A percentile compares a stretch with the other conserved stretches of the same genome.
Conservation (phyloP, 2,329 filamentous ascomycete genomes). For the Fusarium gaditjirri region DNA sequence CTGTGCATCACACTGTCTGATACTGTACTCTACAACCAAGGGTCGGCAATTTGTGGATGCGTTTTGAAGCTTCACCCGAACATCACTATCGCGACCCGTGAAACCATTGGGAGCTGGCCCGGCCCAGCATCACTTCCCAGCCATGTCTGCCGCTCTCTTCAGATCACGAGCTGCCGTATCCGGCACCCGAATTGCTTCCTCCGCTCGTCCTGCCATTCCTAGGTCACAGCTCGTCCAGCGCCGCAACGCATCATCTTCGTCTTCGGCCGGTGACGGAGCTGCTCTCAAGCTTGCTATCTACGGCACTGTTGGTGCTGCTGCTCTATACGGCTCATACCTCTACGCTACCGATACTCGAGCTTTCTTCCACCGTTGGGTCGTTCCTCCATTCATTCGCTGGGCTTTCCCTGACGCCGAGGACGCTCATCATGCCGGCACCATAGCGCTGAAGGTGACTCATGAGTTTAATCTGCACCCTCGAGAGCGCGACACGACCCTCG, state of each 20-base stretch:
- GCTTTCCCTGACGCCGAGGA: conserved; percentile 84
- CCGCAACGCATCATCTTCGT: conserved; percentile 51
- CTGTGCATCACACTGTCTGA: conserved; percentile 35
- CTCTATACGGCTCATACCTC: conserved; percentile 65
- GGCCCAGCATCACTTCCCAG: conserved; percentile 42
- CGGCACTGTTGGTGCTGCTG: conserved; percentile 54
- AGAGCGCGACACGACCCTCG: conserved; percentile 70
- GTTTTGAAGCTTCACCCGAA: conserved; percentile 42
- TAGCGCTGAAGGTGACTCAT: conserved; percentile 77
- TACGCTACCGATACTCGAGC: conserved; percentile 81
- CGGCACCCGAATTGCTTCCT: conserved; percentile 30
- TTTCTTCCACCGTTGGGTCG: conserved; percentile 73
- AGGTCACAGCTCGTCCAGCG: conserved; percentile 38
- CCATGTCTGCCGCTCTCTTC: conserved; percentile 42
- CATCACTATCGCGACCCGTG: conserved; percentile 37
- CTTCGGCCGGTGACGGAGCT: conserved; percentile 46
- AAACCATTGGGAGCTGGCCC: conserved; percentile 47
- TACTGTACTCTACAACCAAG: conserved; percentile 37
- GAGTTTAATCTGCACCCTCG: conserved; percentile 80
- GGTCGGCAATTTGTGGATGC: conserved; percentile 41
- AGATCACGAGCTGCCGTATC: conserved; percentile 39
- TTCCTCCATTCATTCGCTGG: conserved; percentile 73
- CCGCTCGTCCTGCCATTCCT: conserved; percentile 32
- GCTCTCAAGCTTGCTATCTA: conserved; percentile 53
- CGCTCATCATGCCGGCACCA: conserved; percentile 85